A percentile compares a stretch with the other conserved stretches of the same genome.
These are phyloP conservation scores for Cymbopogon citratus DNA, from an alignment of 176 grass and related monocot species.

Conservation along the genomic window DNA sequence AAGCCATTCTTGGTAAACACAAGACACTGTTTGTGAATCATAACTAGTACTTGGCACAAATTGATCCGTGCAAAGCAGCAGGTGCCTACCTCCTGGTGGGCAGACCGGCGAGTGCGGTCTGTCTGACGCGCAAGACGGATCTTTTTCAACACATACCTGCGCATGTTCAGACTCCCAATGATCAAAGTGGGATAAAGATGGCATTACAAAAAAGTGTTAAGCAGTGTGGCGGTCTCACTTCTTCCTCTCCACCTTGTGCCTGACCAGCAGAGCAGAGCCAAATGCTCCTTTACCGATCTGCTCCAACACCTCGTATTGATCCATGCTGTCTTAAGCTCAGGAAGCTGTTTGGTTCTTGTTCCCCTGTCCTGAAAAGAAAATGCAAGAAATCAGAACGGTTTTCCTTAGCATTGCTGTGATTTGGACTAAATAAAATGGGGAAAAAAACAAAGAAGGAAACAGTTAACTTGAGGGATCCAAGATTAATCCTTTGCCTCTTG, in stretches of 20 bases:
- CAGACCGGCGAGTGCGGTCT: constrained; percentile 75
- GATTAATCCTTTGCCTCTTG: neutral
- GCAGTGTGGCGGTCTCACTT: constrained; percentile 43
- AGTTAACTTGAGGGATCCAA: neutral
- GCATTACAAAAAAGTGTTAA: neutral
- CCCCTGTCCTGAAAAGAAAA: constrained; percentile 10
- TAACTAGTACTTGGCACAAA: constrained; percentile 10
- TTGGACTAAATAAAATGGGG: neutral
- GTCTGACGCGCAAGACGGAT: constrained; percentile 79
- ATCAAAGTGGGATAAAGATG: constrained; percentile 9
- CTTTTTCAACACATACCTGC: constrained; percentile 89
- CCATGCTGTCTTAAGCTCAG: constrained; percentile 35
- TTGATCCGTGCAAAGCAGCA: neutral
- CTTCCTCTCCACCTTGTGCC: constrained; percentile 86
- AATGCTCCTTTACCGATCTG: constrained; percentile 91
- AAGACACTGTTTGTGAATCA: constrained; percentile 15
- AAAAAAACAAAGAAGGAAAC: neutral
- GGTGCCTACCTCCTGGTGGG: constrained; percentile 69
- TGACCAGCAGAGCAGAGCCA: constrained; percentile 78
- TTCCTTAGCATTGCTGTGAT: neutral
- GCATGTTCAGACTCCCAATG: constrained; percentile 13
- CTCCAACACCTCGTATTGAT: constrained; percentile 84
- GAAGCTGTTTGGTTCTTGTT: neutral
- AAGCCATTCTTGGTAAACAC: constrained; percentile 10
- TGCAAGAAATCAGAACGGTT: neutral